Base-by-base conservation (phyloP, 208 protist genomes). In the Novymonas esmeraldas region DNA sequence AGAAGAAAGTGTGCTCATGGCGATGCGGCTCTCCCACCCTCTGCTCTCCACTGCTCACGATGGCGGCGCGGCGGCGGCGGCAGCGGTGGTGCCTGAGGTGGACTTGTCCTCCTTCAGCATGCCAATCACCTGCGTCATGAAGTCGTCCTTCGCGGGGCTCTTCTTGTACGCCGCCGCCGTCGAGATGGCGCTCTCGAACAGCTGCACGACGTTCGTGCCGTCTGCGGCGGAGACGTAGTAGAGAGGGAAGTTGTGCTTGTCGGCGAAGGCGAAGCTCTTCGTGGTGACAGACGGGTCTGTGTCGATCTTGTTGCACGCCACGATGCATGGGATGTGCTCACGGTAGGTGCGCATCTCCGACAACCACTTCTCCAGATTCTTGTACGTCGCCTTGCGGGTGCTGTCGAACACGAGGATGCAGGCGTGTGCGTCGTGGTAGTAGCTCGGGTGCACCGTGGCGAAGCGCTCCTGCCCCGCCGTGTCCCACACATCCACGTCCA, bases 241-340 rank as follows among this genome's bases (percentile, higher is more conserved):
- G 11, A 98, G 81, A 1, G 94, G 89, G 52, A 98, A 82, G 48
- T 86, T 81, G 68, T 97, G 87, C 71, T 98, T 98, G 14, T 87
- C 84, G 2, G 95, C 83, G 70, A 98, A 98, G 26, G 90, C 94
- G 69, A 98, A 98, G n/a, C 70, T 67, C 50, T 91, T 97, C 18
- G 80, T 80, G n/a, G 87, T 90, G 24, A 98, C 89, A 0, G 73
- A 65, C 6, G 84, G 82, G 64, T 97, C 84, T 20, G 87, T 89
- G 72, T 98, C 97, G 64, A 98, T 97, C 79, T 98, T 98, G 68
- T 98, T 98, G 49, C 92, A 97, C 7, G 96, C 93, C 18, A 98
- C 90, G 41, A 98, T 85, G 68, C 84, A 94, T 22, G 96, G 97
- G 36, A 98, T 98, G 65, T 95, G 89, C 65, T 95, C 82, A 28